phyloP scores from a whole-genome alignment of 768 basidiomycete genomes.

The Panaeolus papilionaceus region DNA sequence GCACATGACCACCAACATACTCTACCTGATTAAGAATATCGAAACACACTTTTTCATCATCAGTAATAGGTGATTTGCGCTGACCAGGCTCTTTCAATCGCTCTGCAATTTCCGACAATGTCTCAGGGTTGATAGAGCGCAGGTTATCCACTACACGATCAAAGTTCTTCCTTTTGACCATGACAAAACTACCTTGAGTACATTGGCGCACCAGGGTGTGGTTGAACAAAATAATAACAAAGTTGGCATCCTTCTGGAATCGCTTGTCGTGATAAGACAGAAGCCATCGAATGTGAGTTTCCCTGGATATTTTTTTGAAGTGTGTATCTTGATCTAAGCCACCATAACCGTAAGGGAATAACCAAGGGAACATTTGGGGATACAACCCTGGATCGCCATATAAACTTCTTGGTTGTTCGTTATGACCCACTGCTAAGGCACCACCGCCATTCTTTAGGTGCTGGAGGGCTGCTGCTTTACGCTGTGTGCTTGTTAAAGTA shows the following conservation, averaged over 20 bases:
- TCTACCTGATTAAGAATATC: conserved; percentile 41
- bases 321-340: conserved; percentile 29
- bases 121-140: conserved; percentile 27
- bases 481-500: conserved; percentile 23
- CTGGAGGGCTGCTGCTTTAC: conserved; percentile 33
- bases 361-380: no score
- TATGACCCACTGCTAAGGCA: conserved; percentile 38
- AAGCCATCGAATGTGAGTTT: conserved; percentile 28
- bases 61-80: conserved; percentile 30
- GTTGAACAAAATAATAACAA: conserved; percentile 46
- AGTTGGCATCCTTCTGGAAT: conserved; percentile 44
- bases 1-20: conserved; percentile 38
- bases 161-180: conserved; percentile 35
- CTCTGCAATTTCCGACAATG: conserved; percentile 27
- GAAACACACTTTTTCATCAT: conserved; percentile 42
- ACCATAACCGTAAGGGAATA: conserved; percentile 43
- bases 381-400: conserved; percentile 37
- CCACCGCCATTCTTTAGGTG: conserved; percentile 34
- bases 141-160: conserved; percentile 30
- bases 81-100: conserved; percentile 31
- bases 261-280: conserved; percentile 45
- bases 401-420: conserved; percentile 31
- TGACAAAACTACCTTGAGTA: conserved; percentile 33
- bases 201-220: conserved; percentile 43
- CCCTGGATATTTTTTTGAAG: conserved; percentile 19